phyloP scores from a whole-genome alignment of 352 stramenopile species.

The Phytophthora sp. region DNA sequence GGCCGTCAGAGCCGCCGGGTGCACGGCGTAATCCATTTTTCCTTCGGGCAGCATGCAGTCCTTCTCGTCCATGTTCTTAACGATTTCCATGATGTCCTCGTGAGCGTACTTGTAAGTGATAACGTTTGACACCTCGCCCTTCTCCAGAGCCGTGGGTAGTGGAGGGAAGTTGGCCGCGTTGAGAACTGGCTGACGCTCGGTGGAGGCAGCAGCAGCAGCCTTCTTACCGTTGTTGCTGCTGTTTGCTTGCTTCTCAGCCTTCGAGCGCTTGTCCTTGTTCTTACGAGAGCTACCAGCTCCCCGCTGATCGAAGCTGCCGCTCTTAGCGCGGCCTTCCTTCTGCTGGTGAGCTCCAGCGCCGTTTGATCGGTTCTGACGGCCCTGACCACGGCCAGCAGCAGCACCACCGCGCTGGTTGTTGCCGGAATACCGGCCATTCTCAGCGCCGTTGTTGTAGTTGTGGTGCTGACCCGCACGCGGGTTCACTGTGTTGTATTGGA shows the following conservation, averaged over 20 bases:
- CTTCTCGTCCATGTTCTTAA: slow-evolving; percentile 91
- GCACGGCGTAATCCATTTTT: slow-evolving; percentile 86
- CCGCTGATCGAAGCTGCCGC: slow-evolving; percentile 63
- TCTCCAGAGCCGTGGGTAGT: slow-evolving; percentile 53
- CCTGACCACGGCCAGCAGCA: slow-evolving; percentile 34
- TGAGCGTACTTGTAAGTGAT: slow-evolving; percentile 83
- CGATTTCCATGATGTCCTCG: slow-evolving; percentile 93
- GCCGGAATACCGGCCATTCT: slow-evolving; percentile 46
- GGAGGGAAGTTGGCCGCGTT: slow-evolving; percentile 87
- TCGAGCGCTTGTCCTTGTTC: slow-evolving; percentile 71
- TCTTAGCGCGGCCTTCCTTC: slow-evolving; percentile 59
- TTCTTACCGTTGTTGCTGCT: slow-evolving; percentile 44
- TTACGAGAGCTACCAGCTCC: slow-evolving; percentile 48
- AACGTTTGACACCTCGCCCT: slow-evolving; percentile 43
- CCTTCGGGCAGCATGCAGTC: slow-evolving; percentile 74
- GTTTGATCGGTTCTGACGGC: slow-evolving; percentile 45
- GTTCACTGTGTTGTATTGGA: slow-evolving; percentile 67
- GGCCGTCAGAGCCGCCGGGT: slow-evolving; percentile 76
- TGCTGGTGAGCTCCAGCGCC: slow-evolving; percentile 34
- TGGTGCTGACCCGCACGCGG: slow-evolving; percentile 33
- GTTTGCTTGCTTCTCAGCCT: slow-evolving; percentile 45
- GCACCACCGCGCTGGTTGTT: slow-evolving; percentile 40
- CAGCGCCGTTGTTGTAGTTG: slow-evolving; percentile 50
- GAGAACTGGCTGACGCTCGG: slow-evolving; percentile 77
- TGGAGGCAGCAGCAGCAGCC: slow-evolving; percentile 18